Conservation (phyloP, 441 rosid species). For the Syzygium malaccense region DNA sequence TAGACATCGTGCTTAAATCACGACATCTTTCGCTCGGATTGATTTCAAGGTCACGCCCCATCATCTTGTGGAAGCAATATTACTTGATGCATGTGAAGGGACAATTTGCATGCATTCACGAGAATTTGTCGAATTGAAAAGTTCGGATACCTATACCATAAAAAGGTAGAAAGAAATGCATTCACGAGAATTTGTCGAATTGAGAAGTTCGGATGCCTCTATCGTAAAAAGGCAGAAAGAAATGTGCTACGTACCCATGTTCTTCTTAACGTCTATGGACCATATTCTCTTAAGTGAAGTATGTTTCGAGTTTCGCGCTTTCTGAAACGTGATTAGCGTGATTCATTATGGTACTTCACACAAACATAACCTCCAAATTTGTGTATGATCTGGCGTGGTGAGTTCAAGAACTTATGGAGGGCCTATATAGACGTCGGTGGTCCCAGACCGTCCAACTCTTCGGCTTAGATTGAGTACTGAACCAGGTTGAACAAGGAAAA, state of each 20-base stretch:
- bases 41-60: background rate
- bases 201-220: rapidly evolving
- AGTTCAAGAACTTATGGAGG: background rate
- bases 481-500: background rate
- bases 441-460: background rate
- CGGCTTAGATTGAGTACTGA: background rate
- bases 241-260: too few species aligned
- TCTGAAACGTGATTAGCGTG: background rate
- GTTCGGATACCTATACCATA: rapidly evolving
- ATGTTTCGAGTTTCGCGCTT: too few species aligned
- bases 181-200: background rate
- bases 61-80: background rate
- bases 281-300: too few species aligned
- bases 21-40: background rate
- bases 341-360: too few species aligned
- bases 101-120: background rate
- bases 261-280: too few species aligned
- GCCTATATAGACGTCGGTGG: background rate
- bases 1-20: rapidly evolving
- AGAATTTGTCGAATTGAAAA: background rate
- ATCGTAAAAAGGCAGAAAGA: rapidly evolving
- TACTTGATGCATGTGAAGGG: background rate
- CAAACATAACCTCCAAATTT: too few species aligned
- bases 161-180: rapidly evolving
- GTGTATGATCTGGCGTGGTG: background rate